A percentile compares a stretch with the other conserved stretches of the same genome.
These are phyloP conservation scores for Wickerhamia fluorescens DNA, from an alignment of 805 yeast species.

Conservation along the genomic window DNA sequence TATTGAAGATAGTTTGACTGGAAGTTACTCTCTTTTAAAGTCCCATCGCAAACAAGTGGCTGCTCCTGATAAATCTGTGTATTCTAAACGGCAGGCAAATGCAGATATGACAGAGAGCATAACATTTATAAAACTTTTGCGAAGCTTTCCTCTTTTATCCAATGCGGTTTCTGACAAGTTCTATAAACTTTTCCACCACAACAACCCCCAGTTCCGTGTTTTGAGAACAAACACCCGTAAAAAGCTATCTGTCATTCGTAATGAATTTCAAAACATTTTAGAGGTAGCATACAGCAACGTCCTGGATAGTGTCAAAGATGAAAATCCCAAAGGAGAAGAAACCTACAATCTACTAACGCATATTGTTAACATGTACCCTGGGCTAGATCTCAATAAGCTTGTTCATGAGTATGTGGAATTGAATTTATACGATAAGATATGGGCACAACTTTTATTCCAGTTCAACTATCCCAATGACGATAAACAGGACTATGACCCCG, in stretches of 20 bases:
- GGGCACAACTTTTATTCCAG: slow-evolving; percentile 43
- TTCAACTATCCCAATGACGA: slow-evolving; percentile 20
- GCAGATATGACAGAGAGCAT: slow-evolving; percentile 5
- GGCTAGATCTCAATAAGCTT: slow-evolving; percentile 42
- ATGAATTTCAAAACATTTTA: slow-evolving; percentile 26
- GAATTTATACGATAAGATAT: slow-evolving; percentile 58
- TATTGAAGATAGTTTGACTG: slow-evolving; percentile 51
- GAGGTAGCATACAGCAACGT: slow-evolving; percentile 29
- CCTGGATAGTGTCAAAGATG: slow-evolving; percentile 31
- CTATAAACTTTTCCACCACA: slow-evolving; percentile 34
- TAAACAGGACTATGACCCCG: slow-evolving; percentile 13
- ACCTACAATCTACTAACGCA: slow-evolving; percentile 24
- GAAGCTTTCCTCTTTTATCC: slow-evolving; percentile 34
- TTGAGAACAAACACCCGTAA: slow-evolving; percentile 25
- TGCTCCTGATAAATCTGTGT: not conserved
- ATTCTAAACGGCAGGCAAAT: not conserved
- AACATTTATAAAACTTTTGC: slow-evolving; percentile 30
- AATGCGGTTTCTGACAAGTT: slow-evolving; percentile 33
- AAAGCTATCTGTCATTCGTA: slow-evolving; percentile 16
- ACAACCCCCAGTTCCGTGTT: slow-evolving; percentile 24
- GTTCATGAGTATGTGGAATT: slow-evolving; percentile 68
- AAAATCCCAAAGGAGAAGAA: slow-evolving; percentile 28
- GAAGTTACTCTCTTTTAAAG: slow-evolving; percentile 16
- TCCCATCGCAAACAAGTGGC: not conserved
- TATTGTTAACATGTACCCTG: slow-evolving; percentile 27